Evolutionary conservation across 108 stramenopile genomes (phyloP).

Genomic region (Heterococcus sp.): DNA sequence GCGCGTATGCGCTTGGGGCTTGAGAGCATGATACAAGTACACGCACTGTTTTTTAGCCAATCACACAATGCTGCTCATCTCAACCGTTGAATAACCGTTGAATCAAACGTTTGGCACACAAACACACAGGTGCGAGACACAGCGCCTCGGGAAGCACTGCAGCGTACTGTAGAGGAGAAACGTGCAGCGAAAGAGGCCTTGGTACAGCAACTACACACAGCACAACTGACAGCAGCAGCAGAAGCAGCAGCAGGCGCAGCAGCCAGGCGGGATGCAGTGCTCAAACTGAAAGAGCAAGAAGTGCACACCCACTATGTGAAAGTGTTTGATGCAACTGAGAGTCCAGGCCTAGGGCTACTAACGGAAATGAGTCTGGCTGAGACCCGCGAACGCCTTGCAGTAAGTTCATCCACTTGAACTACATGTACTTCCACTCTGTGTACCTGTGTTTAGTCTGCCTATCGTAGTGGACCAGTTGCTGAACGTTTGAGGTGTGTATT

Average conservation of each 20-base stretch:
- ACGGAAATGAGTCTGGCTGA: conserved; percentile 65
- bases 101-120: too few species aligned
- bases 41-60: too few species aligned
- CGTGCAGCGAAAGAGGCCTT: conserved; percentile 14
- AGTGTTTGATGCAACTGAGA: conserved; percentile 64
- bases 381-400: conserved; percentile 50
- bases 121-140: conserved; percentile 41
- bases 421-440: too few species aligned
- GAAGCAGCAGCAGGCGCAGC: not conserved
- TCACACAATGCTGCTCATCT: too few species aligned
- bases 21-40: too few species aligned
- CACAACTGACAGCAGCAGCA: not conserved
- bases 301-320: conserved; percentile 51
- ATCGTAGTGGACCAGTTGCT: too few species aligned
- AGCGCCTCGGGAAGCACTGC: conserved; percentile 52
- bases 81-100: too few species aligned
- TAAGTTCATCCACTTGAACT: conserved; percentile 7
- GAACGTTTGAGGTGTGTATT: too few species aligned
- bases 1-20: too few species aligned
- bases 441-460: too few species aligned
- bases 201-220: conserved; percentile 35
- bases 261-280: conserved; percentile 6
- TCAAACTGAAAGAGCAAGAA: conserved; percentile 46
- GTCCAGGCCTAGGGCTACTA: conserved; percentile 55
- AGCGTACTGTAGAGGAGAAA: conserved; percentile 19